These are phyloP conservation scores for Solanum microdontum DNA, from an alignment of 257 asterid genomes.

Conservation along the genomic window DNA sequence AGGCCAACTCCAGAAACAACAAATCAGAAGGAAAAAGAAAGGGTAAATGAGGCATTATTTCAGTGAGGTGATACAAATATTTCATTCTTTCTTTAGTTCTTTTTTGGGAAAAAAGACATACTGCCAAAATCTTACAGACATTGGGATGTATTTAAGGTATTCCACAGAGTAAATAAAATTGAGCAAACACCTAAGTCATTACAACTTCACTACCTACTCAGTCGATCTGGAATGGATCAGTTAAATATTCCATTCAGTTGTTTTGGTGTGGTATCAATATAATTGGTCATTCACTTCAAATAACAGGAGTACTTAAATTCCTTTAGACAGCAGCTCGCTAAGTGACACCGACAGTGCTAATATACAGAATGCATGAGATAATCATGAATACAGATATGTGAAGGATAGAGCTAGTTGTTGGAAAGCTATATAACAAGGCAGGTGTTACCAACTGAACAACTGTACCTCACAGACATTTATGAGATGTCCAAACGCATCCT, in stretches of 20 bases:
- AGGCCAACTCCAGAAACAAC: not conserved
- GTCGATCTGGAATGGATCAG: not conserved
- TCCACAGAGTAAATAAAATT: not conserved
- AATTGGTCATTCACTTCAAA: not conserved
- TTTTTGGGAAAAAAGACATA: not conserved
- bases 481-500: conserved; percentile 93
- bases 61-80: not conserved
- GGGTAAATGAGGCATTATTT: not conserved
- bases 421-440: not conserved
- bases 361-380: not conserved
- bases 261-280: not conserved
- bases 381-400: not conserved
- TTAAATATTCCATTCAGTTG: not conserved
- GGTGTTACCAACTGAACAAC: not conserved
- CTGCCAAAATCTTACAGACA: not conserved
- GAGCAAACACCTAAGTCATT: not conserved
- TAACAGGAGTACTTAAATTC: not conserved
- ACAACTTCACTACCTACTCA: not conserved
- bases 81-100: not conserved
- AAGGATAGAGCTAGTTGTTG: not conserved
- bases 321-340: not conserved
- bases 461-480: conserved; percentile 52
- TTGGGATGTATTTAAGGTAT: not conserved
- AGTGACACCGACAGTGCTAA: not conserved
- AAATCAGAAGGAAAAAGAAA: not conserved